Conservation (phyloP, 306 rosid genomes). For the Vachellia collinsii region DNA sequence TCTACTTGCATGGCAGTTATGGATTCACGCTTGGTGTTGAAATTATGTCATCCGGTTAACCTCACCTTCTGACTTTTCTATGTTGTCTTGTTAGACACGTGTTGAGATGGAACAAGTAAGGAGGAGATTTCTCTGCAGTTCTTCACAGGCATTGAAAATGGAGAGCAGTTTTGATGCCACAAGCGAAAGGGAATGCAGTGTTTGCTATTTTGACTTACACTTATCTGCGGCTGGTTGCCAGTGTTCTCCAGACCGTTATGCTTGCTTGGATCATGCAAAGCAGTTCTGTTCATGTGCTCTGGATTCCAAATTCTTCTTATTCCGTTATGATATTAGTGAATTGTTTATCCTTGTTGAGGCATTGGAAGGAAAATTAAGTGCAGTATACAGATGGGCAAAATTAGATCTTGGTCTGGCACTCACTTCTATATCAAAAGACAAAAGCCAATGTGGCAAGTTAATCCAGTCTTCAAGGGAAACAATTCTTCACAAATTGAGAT, state of each 20-base stretch:
- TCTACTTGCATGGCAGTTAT: neutral
- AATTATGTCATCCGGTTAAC: conserved; percentile 11
- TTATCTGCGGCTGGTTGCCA: conserved; percentile 92
- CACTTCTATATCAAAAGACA: conserved; percentile 56
- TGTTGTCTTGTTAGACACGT: conserved; percentile 59
- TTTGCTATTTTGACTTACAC: conserved; percentile 92
- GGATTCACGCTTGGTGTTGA: neutral
- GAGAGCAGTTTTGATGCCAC: conserved; percentile 83
- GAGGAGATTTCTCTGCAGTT: conserved; percentile 70
- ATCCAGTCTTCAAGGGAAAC: conserved; percentile 37
- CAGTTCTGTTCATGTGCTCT: conserved; percentile 82
- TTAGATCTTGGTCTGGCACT: conserved; percentile 88
- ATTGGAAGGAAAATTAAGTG: conserved; percentile 95
- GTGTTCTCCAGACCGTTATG: conserved; percentile 84
- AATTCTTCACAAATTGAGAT: conserved; percentile 36
- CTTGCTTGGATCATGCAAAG: conserved; percentile 96
- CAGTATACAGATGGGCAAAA: conserved; percentile 96
- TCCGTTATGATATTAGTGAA: conserved; percentile 87
- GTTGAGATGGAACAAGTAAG: conserved; percentile 74
- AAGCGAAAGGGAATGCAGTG: conserved; percentile 85
- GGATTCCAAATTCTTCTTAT: conserved; percentile 82
- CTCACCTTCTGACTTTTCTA: conserved; percentile 31
- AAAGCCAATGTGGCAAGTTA: conserved; percentile 27
- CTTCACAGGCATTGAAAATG: conserved; percentile 83
- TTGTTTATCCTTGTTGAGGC: conserved; percentile 87